These are phyloP conservation scores for Fusarium phyllophilum DNA, from an alignment of 2,329 filamentous ascomycete species.

Conservation along the genomic window DNA sequence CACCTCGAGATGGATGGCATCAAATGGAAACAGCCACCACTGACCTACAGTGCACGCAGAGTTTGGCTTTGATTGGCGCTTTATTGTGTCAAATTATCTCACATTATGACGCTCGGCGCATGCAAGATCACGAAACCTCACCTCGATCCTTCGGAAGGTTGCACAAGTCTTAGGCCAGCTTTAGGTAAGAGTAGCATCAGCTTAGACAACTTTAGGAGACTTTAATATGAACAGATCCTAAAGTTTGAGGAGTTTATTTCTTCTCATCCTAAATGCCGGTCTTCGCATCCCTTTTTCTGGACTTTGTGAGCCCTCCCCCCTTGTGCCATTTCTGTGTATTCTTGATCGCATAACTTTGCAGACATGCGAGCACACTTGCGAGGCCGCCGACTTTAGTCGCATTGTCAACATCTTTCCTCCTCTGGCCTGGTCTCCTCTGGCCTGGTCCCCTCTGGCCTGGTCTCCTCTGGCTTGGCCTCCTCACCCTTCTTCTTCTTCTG, in stretches of 20 bases:
- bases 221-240: background rate
- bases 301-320: background rate
- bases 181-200: background rate
- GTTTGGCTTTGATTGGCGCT: rapidly evolving
- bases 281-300: background rate
- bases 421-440: background rate
- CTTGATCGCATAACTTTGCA: background rate
- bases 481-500: background rate
- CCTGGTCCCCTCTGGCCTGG: too few species aligned
- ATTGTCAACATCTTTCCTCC: background rate
- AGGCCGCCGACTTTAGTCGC: background rate
- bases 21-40: background rate
- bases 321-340: background rate
- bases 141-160: background rate
- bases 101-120: background rate
- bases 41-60: background rate
- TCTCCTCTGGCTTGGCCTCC: background rate
- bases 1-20: background rate
- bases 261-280: background rate
- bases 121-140: background rate
- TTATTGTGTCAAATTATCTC: background rate
- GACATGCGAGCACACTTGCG: background rate
- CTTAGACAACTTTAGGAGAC: background rate
- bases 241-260: background rate
- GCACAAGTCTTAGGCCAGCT: background rate